Percentiles rank a stretch among this genome's conserved stretches.
These are phyloP conservation scores for Stevia rebaudiana DNA, from an alignment of 140 eudicot genomes.

Conservation along the genomic window DNA sequence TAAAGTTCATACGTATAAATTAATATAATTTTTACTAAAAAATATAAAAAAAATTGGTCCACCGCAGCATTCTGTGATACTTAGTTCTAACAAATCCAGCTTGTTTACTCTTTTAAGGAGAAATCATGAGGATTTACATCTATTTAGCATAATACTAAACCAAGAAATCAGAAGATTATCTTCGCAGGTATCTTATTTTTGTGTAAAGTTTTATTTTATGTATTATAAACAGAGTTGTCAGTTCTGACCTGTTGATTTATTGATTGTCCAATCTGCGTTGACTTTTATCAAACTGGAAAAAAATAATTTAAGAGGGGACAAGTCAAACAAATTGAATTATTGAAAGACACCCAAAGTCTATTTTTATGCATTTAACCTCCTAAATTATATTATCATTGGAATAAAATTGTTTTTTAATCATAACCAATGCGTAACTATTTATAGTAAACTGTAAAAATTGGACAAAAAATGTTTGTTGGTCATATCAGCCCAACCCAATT, in stretches of 20 bases:
- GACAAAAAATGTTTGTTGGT: not conserved
- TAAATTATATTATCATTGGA: not conserved
- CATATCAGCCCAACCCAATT: not conserved
- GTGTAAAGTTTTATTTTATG: not conserved
- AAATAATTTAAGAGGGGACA: not conserved
- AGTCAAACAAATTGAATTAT: not conserved
- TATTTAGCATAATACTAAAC: slow-evolving; percentile 68
- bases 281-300: not conserved
- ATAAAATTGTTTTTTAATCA: not conserved
- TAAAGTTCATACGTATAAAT: not conserved
- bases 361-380: not conserved
- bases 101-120: slow-evolving; percentile 48
- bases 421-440: not conserved
- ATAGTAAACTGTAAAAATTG: not conserved
- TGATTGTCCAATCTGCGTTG: not conserved
- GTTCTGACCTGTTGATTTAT: not conserved
- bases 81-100: not conserved
- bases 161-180: slow-evolving; percentile 89
- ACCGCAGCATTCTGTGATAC: not conserved
- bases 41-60: not conserved
- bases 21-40: not conserved
- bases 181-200: slow-evolving; percentile 49
- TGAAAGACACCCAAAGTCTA: not conserved
- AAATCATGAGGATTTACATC: slow-evolving; percentile 79
- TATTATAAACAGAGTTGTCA: not conserved